Evolutionary conservation across 257 asterid species (phyloP).

Genomic region (Avicennia marina): DNA sequence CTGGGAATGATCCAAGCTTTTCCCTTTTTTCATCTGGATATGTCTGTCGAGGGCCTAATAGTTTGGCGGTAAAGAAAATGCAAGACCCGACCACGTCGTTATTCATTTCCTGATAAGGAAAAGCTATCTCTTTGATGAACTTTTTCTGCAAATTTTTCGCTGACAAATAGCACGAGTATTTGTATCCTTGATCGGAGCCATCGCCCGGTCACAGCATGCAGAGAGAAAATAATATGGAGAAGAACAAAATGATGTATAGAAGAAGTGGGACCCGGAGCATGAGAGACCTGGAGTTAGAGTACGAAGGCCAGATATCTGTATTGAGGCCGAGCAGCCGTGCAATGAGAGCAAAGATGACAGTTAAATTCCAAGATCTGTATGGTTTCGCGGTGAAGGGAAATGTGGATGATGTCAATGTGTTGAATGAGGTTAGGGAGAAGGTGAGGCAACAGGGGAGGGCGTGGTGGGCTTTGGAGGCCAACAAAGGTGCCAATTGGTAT

Average conservation of each 20-base stretch:
- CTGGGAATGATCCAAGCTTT: too few species aligned
- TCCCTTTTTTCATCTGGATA: too few species aligned
- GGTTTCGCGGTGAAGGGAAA: slow-evolving; percentile 91
- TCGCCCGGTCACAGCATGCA: too few species aligned
- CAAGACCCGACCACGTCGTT: too few species aligned
- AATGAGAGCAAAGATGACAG: slow-evolving; percentile 81
- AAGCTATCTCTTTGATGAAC: too few species aligned
- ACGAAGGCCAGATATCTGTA: slow-evolving; percentile 55
- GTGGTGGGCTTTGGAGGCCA: slow-evolving; percentile 95
- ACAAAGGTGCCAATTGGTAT: slow-evolving; percentile 89
- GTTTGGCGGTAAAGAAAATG: too few species aligned
- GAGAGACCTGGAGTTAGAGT: slow-evolving; percentile 61
- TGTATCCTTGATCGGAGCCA: too few species aligned
- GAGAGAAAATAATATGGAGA: too few species aligned
- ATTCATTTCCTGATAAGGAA: too few species aligned
- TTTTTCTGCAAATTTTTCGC: too few species aligned
- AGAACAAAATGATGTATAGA: slow-evolving; percentile 42
- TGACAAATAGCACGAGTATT: too few species aligned
- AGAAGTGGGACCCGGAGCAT: slow-evolving; percentile 39
- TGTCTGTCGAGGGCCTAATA: too few species aligned
- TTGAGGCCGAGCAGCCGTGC: slow-evolving; percentile 91
- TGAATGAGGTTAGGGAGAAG: slow-evolving; percentile 95
- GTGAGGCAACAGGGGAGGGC: slow-evolving; percentile 88
- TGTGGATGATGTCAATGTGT: slow-evolving; percentile 93
- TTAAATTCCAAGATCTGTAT: slow-evolving; percentile 91